phyloP scores from a whole-genome alignment of 768 basidiomycete species.

The Pleurotus sapidus region DNA sequence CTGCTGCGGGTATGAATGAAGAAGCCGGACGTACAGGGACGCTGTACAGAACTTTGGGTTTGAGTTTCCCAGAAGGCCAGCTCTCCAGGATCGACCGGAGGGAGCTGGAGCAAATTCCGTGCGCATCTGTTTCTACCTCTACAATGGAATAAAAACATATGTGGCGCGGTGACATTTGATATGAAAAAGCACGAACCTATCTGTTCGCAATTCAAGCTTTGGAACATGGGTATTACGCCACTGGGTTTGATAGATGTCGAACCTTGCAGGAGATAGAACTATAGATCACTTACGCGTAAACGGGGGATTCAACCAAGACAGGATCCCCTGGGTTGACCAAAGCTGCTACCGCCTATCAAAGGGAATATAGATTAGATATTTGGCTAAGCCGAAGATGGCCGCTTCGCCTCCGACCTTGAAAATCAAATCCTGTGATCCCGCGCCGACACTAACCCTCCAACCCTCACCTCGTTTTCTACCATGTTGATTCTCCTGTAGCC shows the following conservation, averaged over 20 bases:
- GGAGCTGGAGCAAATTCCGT: conserved; percentile 61
- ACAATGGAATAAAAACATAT: conserved; percentile 1
- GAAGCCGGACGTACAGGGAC: conserved; percentile 52
- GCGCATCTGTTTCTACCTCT: conserved; percentile 78
- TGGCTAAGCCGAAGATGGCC: too few species aligned
- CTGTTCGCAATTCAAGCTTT: conserved; percentile 51
- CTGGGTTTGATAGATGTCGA: too few species aligned
- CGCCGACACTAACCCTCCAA: conserved; percentile 78
- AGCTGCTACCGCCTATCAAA: conserved; percentile 59
- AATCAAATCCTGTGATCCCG: conserved; percentile 87
- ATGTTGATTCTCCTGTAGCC: conserved; percentile 71
- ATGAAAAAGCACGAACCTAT: conserved; percentile 40
- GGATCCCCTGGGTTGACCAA: conserved; percentile 79
- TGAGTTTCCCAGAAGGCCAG: conserved; percentile 71
- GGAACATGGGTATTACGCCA: conserved; percentile 65
- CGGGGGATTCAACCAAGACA: conserved; percentile 79
- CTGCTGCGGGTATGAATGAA: conserved; percentile 6
- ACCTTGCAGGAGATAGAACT: too few species aligned
- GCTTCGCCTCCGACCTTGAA: conserved; percentile 56
- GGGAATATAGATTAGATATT: conserved; percentile 3
- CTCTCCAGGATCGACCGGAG: conserved; percentile 64
- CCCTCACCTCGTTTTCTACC: conserved; percentile 56
- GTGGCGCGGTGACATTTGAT: background rate
- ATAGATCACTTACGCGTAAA: conserved; percentile 80
- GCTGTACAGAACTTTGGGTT: conserved; percentile 80